Base-by-base conservation (phyloP, 352 stramenopile genomes). In the Phytophthora rubi region DNA sequence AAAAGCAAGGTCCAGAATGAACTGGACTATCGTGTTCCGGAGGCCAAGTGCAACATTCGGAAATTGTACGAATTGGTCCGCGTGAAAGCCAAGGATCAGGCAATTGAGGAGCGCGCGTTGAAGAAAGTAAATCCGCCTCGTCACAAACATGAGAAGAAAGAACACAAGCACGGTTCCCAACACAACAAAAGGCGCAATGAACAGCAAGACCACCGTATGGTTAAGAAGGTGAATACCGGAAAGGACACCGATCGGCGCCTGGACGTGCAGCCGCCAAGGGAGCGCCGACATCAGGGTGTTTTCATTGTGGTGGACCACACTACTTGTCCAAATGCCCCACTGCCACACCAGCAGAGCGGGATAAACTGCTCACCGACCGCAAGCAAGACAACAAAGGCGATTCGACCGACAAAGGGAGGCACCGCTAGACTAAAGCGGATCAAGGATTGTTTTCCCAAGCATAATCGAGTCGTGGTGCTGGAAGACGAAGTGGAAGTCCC, bases 241-340 rank as follows among this genome's bases (percentile, higher is more conserved):
- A 35, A 26, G 28, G 6, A 42, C 8, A 26, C 8, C 18, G 35
- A 26, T 2, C 23, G n/a, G 18, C 48, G 37, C 2, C 10, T 7
- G 32, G 18, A 16, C 49, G 49, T 53, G 12, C 23, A 6, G 15
- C 13, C 10, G 2, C 47, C 6, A 66, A 59, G 35, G 59, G 23
- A 35, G 60, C n/a, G 7, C 42, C 39, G 4, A 67, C 56, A 52
- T n/a, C 21, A 37, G 62, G 62, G n/a, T 69, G 42, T 58, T 69
- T 62, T 53, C 42, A 21, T 21, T 21, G 18, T 21, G 18, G 18
- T 21, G 18, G 18, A 21, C 18, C 18, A 21, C 18, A 21, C 18
- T 21, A 21, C 18, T 21, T 21, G 18, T 21, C 18, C 18, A 21
- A 21, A 21, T 21, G 18, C 18, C 18, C 18, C 18, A 21, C 18